Evolutionary conservation across 192 early-diverging fungal species (phyloP), one percentile per base, ranked within the genome.

Genomic region (Coemansia asiatica): DNA sequence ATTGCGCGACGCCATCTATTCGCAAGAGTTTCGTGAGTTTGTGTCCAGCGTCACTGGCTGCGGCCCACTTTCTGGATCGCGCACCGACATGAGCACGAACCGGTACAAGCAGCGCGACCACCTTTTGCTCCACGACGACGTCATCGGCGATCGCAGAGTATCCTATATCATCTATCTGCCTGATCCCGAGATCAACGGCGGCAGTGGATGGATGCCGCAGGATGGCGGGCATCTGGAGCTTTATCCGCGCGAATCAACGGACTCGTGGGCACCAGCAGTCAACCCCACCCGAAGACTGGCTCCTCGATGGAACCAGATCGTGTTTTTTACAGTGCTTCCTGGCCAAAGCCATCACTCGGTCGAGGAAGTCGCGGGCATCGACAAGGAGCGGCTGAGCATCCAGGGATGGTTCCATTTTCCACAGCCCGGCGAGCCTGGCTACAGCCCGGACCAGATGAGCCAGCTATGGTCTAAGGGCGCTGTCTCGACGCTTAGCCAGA

Each of bases 371-470:
- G 67, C 67, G 3, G 73, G 67, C n/a, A 83, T 86, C 1, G 73
- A 61, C 29, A 73, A 80, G 47, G 77, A 75, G 56, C 71, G 92
- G 40, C 68, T 87, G 23, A 86, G 84, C 44, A 90, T 90, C 44
- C 85, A 85, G 25, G 92, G 90, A 0, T 91, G 90, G 91, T 93
- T 92, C 76, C 90, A 93, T 61, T 75, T 87, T 35, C 88, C 90
- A 23, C 86, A 89, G 76, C 81, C 81, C 18, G 89, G 87, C 13
- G 91, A 93, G 66, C 67, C 69, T n/a, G 90, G 90, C 0, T 88
- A 88, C 64, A 56, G 63, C 12, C 59, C 70, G 13, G 82, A 81
- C 23, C 76, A 81, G 67, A 76, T 76, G 84, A 83, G 56, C 58
- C 61, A 46, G 9, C 60, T 75, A 47, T 81, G 78, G 78, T 33